Evolutionary conservation across 352 stramenopile species (phyloP).

Genomic region (Globisporangium emineosum): DNA sequence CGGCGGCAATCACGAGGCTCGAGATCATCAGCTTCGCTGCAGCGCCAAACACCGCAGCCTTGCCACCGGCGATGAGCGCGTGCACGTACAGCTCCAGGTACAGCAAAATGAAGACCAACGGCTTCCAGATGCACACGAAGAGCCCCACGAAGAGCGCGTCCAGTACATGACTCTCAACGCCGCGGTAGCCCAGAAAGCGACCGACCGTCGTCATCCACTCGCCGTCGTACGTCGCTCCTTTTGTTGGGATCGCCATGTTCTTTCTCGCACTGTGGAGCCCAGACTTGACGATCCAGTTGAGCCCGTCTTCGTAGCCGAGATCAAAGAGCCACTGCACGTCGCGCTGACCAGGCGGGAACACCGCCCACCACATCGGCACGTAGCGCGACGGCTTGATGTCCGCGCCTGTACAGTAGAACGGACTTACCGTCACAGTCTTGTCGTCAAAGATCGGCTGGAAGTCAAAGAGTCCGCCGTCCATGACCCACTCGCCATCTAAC

Average conservation of each 20-base stretch:
- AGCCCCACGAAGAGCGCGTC: slow-evolving; percentile 72
- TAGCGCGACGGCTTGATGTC: slow-evolving; percentile 90
- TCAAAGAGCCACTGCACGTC: slow-evolving; percentile 86
- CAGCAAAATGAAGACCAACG: slow-evolving; percentile 70
- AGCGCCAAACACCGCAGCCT: slow-evolving; percentile 64
- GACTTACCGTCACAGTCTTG: slow-evolving; percentile 75
- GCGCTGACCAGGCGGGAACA: slow-evolving; percentile 60
- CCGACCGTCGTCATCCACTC: slow-evolving; percentile 73
- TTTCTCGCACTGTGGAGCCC: slow-evolving; percentile 28
- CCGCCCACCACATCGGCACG: slow-evolving; percentile 85
- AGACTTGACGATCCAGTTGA: slow-evolving; percentile 60
- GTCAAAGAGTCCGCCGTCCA: slow-evolving; percentile 82
- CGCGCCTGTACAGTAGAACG: slow-evolving; percentile 85
- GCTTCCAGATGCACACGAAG: slow-evolving; percentile 78
- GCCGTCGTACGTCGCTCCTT: slow-evolving; percentile 44
- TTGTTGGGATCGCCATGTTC: slow-evolving; percentile 52
- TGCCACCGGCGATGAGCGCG: slow-evolving; percentile 59
- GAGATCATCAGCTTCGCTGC: slow-evolving; percentile 70
- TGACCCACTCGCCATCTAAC: slow-evolving; percentile 81
- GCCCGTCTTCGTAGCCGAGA: slow-evolving; percentile 76
- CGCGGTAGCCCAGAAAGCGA: slow-evolving; percentile 71
- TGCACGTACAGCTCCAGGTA: slow-evolving; percentile 82
- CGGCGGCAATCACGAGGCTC: slow-evolving; percentile 46
- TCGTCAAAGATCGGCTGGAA: slow-evolving; percentile 78
- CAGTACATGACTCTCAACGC: slow-evolving; percentile 60